A percentile compares a stretch with the other conserved stretches of the same genome.
These are phyloP conservation scores for Prunus yedoensis DNA, from an alignment of 331 rosid genomes.

Conservation along the genomic window DNA sequence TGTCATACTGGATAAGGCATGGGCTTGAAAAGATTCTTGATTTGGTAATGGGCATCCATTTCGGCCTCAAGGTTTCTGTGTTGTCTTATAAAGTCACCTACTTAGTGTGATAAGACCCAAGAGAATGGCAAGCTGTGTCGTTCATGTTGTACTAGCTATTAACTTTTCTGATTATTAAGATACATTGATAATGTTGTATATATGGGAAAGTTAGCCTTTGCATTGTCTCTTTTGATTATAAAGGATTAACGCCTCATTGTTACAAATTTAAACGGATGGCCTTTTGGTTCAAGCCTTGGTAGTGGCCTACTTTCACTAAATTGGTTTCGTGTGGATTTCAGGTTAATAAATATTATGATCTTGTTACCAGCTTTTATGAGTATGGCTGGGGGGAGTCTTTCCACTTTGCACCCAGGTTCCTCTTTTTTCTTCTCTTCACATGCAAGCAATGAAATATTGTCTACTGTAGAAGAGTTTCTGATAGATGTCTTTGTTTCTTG, in stretches of 20 bases:
- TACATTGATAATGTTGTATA: neutral
- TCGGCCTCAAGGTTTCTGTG: neutral
- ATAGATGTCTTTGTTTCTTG: neutral
- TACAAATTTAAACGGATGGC: neutral
- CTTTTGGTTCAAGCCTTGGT: slow-evolving; percentile 1
- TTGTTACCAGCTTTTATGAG: slow-evolving; percentile 88
- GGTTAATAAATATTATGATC: slow-evolving; percentile 89
- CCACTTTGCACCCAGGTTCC: slow-evolving; percentile 82
- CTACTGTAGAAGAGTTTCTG: neutral
- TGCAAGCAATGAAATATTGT: neutral
- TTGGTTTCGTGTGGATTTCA: slow-evolving; percentile 35
- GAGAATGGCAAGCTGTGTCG: neutral
- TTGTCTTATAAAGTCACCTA: neutral
- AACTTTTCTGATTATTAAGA: neutral
- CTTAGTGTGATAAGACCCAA: neutral
- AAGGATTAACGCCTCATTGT: neutral
- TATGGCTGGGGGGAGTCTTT: slow-evolving; percentile 96
- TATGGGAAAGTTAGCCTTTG: neutral
- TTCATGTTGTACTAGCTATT: neutral
- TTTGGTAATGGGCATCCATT: neutral
- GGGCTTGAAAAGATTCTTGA: neutral
- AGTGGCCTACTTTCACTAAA: neutral
- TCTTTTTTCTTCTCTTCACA: neutral
- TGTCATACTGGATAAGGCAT: neutral
- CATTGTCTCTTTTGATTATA: neutral